Base-by-base conservation (phyloP, 371 early-diverging fungal species). In the Lichtheimia ramosa region DNA sequence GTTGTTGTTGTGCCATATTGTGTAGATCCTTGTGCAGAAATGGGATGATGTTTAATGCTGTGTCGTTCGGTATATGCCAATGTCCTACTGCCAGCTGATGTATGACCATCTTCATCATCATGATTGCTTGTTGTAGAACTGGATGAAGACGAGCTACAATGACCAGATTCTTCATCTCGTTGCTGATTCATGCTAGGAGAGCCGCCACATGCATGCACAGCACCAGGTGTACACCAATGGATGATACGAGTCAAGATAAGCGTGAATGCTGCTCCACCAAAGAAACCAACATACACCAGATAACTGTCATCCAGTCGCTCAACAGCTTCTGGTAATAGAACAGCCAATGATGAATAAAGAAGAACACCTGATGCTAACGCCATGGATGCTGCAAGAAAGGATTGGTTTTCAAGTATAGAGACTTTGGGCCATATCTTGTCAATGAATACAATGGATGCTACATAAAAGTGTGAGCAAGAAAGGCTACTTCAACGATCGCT, bases 311-410 rank as follows among this genome's bases (percentile, higher is more conserved):
- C 28, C n/a, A 73, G 51, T 23, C 61, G 43, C 25, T 68, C 49
- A 43, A 66, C 63, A 13, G 74, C 65, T 62, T 68, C 70, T 25
- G 74, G 74, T 15, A 77, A 58, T 28, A 77, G 53, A 6, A 72
- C 51, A 3, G 70, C 49, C 13, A 77, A 48, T 0, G 74, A 77
- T 2, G 77, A 77, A 43, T 73, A 77, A 1, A 77, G 51, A 21
- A 77, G 54, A 8, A 77, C 77, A 39, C 77, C 77, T 12, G 77
- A 71, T 5, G 74, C 77, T 1, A 77, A 55, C 0, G 77, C 51
- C 70, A 73, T 70, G 7, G 74, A 73, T 1, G 61, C 64, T 2
- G 74, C 59, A 62, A 71, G 62, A 43, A 77, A 77, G 0, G 71
- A 39, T 2, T 61, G 56, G 27, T 43, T 74, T 7, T 71, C 67